A percentile compares a stretch with the other conserved stretches of the same genome.
phyloP scores from a whole-genome alignment of 495 filamentous ascomycete species.

The Neurospora intermedia region DNA sequence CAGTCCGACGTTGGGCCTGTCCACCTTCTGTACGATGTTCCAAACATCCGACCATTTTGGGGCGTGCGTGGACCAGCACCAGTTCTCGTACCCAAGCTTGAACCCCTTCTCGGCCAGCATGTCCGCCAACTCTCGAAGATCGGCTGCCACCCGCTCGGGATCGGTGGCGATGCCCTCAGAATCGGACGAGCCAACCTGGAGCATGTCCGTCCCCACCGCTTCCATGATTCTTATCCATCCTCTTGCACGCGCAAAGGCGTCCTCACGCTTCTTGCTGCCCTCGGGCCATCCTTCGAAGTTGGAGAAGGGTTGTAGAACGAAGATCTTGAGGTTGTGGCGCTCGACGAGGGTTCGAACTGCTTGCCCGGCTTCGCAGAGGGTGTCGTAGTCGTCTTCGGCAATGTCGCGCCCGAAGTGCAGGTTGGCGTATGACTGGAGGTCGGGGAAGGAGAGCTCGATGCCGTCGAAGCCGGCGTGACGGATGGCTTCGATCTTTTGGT shows the following conservation, averaged over 20 bases:
- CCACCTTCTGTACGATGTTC: slow-evolving; percentile 50
- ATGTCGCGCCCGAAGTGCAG: slow-evolving; percentile 40
- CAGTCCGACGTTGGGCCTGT: slow-evolving; percentile 58
- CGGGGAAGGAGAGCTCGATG: slow-evolving; percentile 68
- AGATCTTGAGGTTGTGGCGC: slow-evolving; percentile 43
- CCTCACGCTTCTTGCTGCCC: slow-evolving; percentile 43
- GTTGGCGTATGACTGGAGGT: slow-evolving; percentile 54
- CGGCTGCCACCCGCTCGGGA: slow-evolving; percentile 40
- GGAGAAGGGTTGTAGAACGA: slow-evolving; percentile 70
- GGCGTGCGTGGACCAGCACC: slow-evolving; percentile 72
- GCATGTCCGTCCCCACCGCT: slow-evolving; percentile 55
- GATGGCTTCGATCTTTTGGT: slow-evolving; percentile 56
- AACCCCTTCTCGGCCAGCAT: slow-evolving; percentile 45
- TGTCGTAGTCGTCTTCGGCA: slow-evolving; percentile 42
- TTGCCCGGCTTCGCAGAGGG: slow-evolving; percentile 38
- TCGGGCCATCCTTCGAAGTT: slow-evolving; percentile 72
- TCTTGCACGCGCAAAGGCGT: slow-evolving; percentile 53
- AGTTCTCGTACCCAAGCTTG: slow-evolving; percentile 70
- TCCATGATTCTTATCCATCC: slow-evolving; percentile 71
- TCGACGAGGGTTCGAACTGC: slow-evolving; percentile 45
- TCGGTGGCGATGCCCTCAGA: slow-evolving; percentile 41
- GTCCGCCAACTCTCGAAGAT: slow-evolving; percentile 55
- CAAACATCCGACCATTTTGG: slow-evolving; percentile 58
- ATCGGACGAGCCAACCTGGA: slow-evolving; percentile 74
- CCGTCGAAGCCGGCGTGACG: slow-evolving; percentile 53